Evolutionary conservation across 208 protist genomes (phyloP).

Genomic region (Acanthamoeba lenticulata): DNA sequence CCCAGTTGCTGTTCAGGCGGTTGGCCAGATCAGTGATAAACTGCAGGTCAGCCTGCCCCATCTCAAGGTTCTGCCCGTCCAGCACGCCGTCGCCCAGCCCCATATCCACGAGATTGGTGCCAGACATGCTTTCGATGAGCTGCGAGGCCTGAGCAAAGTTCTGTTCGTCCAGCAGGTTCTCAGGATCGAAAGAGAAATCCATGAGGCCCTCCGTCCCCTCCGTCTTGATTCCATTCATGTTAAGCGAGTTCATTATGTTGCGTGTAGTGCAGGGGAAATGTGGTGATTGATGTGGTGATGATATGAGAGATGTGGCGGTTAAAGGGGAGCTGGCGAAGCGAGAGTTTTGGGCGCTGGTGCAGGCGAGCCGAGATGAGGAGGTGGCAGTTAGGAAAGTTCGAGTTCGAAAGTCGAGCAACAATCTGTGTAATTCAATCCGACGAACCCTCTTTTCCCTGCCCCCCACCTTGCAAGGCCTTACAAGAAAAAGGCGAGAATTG

Average conservation of each 20-base stretch:
- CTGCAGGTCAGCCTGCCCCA: not conserved
- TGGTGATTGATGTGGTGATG: not conserved
- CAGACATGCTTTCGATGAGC: constrained; percentile 50
- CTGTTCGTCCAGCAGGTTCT: constrained; percentile 60
- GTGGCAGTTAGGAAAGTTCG: not conserved
- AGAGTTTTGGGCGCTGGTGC: too few species aligned
- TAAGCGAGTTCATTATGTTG: constrained; percentile 7
- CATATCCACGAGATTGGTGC: not conserved
- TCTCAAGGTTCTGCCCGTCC: not conserved
- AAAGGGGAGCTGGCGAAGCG: too few species aligned
- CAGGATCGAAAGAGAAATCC: constrained; percentile 52
- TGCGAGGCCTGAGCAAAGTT: constrained; percentile 40
- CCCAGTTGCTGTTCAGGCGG: constrained; percentile 10
- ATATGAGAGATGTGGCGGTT: not conserved
- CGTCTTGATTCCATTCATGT: not conserved
- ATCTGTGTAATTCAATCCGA: not conserved
- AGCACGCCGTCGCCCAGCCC: not conserved
- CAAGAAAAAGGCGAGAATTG: not conserved
- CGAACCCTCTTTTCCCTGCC: not conserved
- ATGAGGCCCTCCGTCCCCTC: not conserved
- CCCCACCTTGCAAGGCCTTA: not conserved
- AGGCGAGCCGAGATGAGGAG: too few species aligned
- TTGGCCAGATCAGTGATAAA: constrained; percentile 45
- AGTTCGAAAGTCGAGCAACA: not conserved
- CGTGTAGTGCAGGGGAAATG: not conserved